phyloP scores from a whole-genome alignment of 2,329 filamentous ascomycete genomes.

The Claviceps maximensis region DNA sequence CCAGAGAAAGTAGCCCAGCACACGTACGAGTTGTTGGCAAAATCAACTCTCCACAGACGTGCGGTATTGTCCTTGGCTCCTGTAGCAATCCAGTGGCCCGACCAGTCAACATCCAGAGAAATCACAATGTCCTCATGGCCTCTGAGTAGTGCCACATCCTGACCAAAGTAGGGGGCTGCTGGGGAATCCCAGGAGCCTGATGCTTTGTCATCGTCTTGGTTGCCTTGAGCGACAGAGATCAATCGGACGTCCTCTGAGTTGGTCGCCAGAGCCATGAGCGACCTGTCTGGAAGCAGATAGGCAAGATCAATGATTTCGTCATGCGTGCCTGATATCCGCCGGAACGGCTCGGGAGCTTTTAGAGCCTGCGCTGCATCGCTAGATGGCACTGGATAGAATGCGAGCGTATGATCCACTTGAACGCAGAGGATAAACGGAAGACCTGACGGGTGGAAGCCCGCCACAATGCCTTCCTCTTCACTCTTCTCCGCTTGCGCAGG shows the following conservation, averaged over 20 bases:
- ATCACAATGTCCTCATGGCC: constrained; percentile 96
- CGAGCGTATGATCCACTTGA: constrained; percentile 79
- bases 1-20: constrained; percentile 77
- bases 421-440: constrained; percentile 65
- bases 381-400: constrained; percentile 48
- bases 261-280: constrained; percentile 77
- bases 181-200: constrained; percentile 4
- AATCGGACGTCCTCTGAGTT: constrained; percentile 90
- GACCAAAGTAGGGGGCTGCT: constrained; percentile 59
- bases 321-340: constrained; percentile 86
- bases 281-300: constrained; percentile 69
- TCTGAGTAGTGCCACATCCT: constrained; percentile 72
- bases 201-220: constrained; percentile 12
- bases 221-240: constrained; percentile 50
- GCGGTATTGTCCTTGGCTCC: constrained; percentile 96
- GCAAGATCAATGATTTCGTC: constrained; percentile 95
- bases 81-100: constrained; percentile 89
- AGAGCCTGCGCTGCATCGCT: constrained; percentile 22
- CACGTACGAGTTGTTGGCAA: constrained; percentile 57
- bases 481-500: constrained; percentile 50
- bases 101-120: constrained; percentile 89
- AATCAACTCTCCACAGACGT: constrained; percentile 77
- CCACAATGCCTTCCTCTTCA: constrained; percentile 56
- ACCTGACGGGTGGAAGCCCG: constrained; percentile 51
- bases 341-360: constrained; percentile 39